These are phyloP conservation scores for Plantago elongata DNA, from an alignment of 257 asterid species.

Conservation along the genomic window DNA sequence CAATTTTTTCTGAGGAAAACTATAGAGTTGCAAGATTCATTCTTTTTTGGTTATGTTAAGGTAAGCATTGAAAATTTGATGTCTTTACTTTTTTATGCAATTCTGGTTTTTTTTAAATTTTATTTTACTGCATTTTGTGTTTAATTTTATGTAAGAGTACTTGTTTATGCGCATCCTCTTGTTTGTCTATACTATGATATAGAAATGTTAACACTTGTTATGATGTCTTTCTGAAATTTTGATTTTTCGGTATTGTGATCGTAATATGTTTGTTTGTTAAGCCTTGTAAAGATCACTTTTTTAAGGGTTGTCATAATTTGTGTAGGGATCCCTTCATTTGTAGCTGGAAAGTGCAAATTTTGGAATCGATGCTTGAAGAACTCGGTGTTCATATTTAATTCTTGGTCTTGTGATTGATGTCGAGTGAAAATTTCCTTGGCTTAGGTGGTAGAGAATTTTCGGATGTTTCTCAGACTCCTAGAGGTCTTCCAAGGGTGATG, in stretches of 20 bases:
- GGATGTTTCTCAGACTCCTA: constrained; percentile 60
- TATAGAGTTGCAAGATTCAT: constrained; percentile 1
- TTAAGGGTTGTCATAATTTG: neutral
- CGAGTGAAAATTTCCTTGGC: constrained; percentile 60
- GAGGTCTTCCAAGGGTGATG: constrained; percentile 79
- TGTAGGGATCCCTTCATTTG: constrained; percentile 4
- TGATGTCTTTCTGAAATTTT: neutral
- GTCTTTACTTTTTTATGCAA: neutral
- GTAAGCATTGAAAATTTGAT: neutral
- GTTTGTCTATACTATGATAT: neutral
- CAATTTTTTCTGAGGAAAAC: constrained; percentile 2
- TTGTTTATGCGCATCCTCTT: neutral
- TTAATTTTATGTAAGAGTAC: neutral
- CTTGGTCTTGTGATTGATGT: constrained; percentile 51
- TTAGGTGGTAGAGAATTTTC: constrained; percentile 52
- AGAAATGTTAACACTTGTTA: neutral
- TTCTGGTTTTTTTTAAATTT: constrained; percentile 9
- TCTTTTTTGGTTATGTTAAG: constrained; percentile 15
- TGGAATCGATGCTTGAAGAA: constrained; percentile 3
- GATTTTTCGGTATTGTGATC: neutral
- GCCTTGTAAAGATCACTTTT: too few relatives aligned
- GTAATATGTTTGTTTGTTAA: neutral
- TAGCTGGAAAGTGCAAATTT: constrained; percentile 21
- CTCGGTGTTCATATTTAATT: constrained; percentile 11
- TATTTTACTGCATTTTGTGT: neutral